A percentile compares a stretch with the other conserved stretches of the same genome.
Conservation (phyloP, 73 alveolate species). For the Durusdinium trenchii region DNA sequence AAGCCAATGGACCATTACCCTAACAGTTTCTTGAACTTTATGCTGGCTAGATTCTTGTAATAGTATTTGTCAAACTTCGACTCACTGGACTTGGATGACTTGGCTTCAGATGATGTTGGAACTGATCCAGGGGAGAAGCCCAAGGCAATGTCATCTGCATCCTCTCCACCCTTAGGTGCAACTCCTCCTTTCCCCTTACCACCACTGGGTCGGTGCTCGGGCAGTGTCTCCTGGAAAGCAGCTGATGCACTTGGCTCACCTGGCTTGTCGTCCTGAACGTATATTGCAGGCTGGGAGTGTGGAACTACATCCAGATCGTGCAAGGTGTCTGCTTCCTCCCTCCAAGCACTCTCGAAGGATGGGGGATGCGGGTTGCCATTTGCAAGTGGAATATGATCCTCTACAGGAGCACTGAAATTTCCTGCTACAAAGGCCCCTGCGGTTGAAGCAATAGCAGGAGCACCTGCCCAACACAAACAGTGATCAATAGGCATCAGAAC, state of each 20-base stretch:
- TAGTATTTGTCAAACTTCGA: not conserved
- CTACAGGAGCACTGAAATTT: too few species aligned
- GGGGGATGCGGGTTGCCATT: not conserved
- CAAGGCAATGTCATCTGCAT: not conserved
- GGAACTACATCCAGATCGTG: too few species aligned
- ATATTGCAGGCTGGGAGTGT: too few species aligned
- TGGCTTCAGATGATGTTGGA: not conserved
- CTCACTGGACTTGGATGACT: not conserved
- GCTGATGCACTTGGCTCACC: too few species aligned
- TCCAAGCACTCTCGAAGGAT: not conserved
- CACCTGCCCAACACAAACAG: not conserved
- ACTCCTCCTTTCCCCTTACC: too few species aligned
- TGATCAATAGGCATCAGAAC: too few species aligned
- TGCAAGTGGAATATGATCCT: not conserved
- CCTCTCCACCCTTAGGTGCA: not conserved
- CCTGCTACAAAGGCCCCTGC: not conserved
- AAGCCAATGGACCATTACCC: not conserved
- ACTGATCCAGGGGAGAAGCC: not conserved
- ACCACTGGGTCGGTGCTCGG: too few species aligned
- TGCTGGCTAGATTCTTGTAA: not conserved
- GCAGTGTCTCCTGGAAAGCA: too few species aligned
- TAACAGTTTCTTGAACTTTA: too few species aligned
- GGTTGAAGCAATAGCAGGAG: constrained; percentile 2
- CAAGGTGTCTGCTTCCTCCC: not conserved
- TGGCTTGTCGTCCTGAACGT: too few species aligned